Evolutionary conservation across 257 asterid species (phyloP).

Genomic region (Galeopsis tetrahit): DNA sequence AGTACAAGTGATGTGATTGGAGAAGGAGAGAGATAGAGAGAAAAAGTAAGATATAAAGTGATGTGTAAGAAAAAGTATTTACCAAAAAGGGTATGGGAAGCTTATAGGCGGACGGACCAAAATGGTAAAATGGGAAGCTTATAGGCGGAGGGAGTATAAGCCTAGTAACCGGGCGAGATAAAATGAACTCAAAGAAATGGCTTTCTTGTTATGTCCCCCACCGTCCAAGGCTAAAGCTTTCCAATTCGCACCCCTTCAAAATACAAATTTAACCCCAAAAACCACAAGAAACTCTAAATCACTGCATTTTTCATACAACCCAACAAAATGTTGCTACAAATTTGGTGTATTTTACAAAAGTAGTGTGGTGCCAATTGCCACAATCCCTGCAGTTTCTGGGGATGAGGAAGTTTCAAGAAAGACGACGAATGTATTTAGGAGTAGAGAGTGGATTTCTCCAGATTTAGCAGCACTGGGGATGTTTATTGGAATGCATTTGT

Average conservation of each 20-base stretch:
- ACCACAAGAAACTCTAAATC: constrained; percentile 27
- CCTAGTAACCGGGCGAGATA: too few relatives aligned
- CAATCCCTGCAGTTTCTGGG: constrained; percentile 44
- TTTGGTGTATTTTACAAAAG: constrained; percentile 23
- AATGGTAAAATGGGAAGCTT: too few relatives aligned
- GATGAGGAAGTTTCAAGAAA: constrained; percentile 43
- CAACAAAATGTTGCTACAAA: constrained; percentile 25
- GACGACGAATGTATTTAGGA: constrained; percentile 45
- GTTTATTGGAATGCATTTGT: constrained; percentile 59
- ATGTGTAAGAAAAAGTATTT: too few relatives aligned
- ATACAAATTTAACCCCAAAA: constrained; percentile 28
- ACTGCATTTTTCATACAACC: constrained; percentile 21
- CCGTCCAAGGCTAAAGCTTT: constrained; percentile 34
- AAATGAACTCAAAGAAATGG: too few relatives aligned
- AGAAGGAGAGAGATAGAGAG: too few relatives aligned
- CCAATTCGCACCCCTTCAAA: constrained; percentile 35
- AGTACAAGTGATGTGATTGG: too few relatives aligned
- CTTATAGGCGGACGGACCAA: too few relatives aligned
- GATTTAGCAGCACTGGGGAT: constrained; percentile 56
- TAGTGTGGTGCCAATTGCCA: background rate
- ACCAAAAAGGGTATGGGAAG: too few relatives aligned
- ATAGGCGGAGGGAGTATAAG: too few relatives aligned
- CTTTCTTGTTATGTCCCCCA: too few relatives aligned
- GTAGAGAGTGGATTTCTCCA: constrained; percentile 62
- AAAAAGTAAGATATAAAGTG: too few relatives aligned